phyloP scores from a whole-genome alignment of 2,329 filamentous ascomycete species.

The Paracamarosporium sp. region DNA sequence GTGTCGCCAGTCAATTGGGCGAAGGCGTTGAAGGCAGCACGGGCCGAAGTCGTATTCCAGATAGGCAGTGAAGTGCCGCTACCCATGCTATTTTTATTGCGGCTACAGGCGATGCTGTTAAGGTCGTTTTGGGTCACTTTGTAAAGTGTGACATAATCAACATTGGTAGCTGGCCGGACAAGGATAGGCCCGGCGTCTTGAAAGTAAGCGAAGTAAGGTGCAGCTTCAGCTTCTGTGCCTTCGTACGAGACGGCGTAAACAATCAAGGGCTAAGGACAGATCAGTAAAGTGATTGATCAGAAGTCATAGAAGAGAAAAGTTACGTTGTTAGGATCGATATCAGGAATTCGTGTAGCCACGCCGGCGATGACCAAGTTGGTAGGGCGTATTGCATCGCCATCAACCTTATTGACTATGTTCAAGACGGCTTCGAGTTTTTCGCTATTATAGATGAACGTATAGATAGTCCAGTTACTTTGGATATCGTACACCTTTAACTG shows the following conservation, averaged over 20 bases:
- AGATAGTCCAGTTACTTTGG: conserved; percentile 12
- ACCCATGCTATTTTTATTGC: conserved; percentile 20
- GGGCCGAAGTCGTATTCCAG: conserved; percentile 22
- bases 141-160: conserved; percentile 24
- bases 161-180: conserved; percentile 8
- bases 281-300: not conserved
- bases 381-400: conserved; percentile 8
- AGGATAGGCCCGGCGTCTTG: conserved; percentile 19
- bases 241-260: conserved; percentile 25
- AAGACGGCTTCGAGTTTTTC: conserved; percentile 13
- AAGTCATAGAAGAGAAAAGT: not conserved
- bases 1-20: conserved; percentile 23
- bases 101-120: conserved; percentile 13
- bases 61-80: conserved; percentile 22
- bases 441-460: conserved; percentile 6
- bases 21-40: conserved; percentile 25
- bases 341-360: conserved; percentile 15
- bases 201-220: conserved; percentile 22
- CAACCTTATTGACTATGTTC: conserved; percentile 14
- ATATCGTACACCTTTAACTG: conserved; percentile 11
- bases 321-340: conserved; percentile 23
- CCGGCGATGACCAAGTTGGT: conserved; percentile 18
- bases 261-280: conserved; percentile 15
- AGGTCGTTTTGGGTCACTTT: conserved; percentile 23
- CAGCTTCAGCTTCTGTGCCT: conserved; percentile 20